These are phyloP conservation scores for Cladosporium sp. DNA, from an alignment of 2,329 filamentous ascomycete species.

Conservation along the genomic window DNA sequence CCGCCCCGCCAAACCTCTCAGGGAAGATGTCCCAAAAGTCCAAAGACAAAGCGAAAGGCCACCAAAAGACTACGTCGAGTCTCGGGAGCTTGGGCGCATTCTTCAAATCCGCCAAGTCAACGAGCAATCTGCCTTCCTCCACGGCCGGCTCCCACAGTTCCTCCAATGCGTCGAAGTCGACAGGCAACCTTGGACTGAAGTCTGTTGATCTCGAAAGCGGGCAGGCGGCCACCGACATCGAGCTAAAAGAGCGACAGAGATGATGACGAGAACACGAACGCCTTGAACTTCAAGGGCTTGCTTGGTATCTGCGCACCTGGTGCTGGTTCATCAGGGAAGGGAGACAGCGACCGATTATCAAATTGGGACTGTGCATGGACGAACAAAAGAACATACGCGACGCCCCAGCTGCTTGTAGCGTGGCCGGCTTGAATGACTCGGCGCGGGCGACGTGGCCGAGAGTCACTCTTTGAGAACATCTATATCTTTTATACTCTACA, in stretches of 20 bases:
- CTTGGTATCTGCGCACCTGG: neutral
- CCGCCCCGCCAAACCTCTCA: constrained; percentile 22
- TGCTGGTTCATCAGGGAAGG: neutral
- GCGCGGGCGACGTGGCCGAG: neutral
- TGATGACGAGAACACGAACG: neutral
- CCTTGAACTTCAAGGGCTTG: neutral
- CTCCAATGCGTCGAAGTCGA: neutral
- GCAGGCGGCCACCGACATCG: neutral
- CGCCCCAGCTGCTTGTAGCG: neutral
- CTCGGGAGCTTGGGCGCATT: constrained; percentile 9
- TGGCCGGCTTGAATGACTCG: neutral
- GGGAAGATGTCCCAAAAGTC: constrained; percentile 1
- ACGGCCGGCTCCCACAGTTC: neutral
- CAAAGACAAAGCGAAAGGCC: neutral
- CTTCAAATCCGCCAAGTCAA: constrained; percentile 4
- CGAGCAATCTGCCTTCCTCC: neutral
- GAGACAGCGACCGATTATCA: neutral
- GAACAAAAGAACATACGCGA: neutral
- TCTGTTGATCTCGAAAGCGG: neutral
- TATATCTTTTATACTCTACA: neutral
- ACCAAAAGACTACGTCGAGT: constrained; percentile 7
- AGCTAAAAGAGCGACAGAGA: neutral
- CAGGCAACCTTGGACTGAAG: neutral
- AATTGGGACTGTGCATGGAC: neutral
- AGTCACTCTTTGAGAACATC: neutral